Percentiles rank a stretch among this genome's conserved stretches.
Conservation (phyloP, 1,284 basidiomycete genomes). For the Cystobasidium pallidum region DNA sequence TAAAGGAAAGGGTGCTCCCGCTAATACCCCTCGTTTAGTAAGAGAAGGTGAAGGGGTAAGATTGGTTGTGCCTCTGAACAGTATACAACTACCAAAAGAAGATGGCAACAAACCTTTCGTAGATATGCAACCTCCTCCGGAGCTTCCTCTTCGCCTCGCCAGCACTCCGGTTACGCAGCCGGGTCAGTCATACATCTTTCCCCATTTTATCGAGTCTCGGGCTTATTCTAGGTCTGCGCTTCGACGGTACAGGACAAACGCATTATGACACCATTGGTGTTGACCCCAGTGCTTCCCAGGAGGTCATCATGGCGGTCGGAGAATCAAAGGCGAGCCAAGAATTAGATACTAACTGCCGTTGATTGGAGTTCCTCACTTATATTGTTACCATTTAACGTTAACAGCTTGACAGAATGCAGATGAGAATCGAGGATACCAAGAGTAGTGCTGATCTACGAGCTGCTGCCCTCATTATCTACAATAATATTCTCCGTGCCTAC, state of each 20-base stretch:
- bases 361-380: no score
- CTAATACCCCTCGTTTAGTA: not conserved
- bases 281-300: not conserved
- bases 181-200: not conserved
- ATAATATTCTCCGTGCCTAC: not conserved
- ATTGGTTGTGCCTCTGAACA: not conserved
- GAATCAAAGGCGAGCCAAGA: not conserved
- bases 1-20: not conserved
- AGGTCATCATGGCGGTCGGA: not conserved
- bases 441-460: not conserved
- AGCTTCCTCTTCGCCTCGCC: not conserved
- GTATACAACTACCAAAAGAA: not conserved
- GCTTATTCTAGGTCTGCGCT: no score
- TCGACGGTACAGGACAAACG: not conserved
- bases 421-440: not conserved
- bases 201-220: not conserved
- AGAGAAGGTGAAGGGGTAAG: not conserved
- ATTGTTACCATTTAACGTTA: no score
- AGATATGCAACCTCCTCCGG: not conserved
- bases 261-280: conserved; percentile 5
- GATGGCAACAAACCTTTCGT: not conserved
- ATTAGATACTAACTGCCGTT: no score
- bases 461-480: not conserved
- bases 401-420: conserved; percentile 2
- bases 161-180: not conserved